These are phyloP conservation scores for Fraxinus baroniana DNA, from an alignment of 305 asterid species.

Conservation along the genomic window DNA sequence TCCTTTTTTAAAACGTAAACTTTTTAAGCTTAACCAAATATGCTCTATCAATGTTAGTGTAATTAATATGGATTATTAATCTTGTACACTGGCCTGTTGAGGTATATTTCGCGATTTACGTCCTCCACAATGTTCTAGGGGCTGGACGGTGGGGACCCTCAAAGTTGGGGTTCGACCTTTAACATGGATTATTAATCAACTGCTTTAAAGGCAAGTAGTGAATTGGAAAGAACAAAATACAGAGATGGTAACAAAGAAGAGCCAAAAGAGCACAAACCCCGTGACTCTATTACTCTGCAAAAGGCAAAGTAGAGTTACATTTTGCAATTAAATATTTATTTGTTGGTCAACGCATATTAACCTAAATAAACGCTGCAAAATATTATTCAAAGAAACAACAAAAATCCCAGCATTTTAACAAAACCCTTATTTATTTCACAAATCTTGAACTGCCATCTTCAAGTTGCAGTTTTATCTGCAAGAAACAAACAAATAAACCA, in stretches of 20 bases:
- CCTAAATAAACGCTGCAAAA: constrained; percentile 32
- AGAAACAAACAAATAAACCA: not conserved
- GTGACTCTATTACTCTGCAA: constrained; percentile 42
- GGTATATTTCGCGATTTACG: too few species aligned
- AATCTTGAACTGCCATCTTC: constrained; percentile 11
- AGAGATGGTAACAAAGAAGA: constrained; percentile 28
- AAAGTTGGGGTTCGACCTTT: too few species aligned
- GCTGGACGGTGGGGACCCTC: too few species aligned
- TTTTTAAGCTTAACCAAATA: not conserved
- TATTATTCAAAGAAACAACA: not conserved
- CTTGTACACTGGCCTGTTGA: too few species aligned
- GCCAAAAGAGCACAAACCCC: constrained; percentile 49
- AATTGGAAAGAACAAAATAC: constrained; percentile 32
- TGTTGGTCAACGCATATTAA: constrained; percentile 39
- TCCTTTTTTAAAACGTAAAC: too few species aligned
- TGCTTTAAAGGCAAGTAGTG: constrained; percentile 25
- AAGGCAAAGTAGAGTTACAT: constrained; percentile 16
- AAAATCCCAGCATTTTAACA: not conserved
- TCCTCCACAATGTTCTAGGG: too few species aligned
- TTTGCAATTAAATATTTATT: constrained; percentile 13
- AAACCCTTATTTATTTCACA: not conserved
- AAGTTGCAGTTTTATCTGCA: constrained; percentile 23
- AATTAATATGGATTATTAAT: not conserved
- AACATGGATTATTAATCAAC: constrained; percentile 10
- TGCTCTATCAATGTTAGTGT: not conserved